Evolutionary conservation across 2,329 filamentous ascomycete genomes (phyloP), one percentile per base, ranked within the genome.

Genomic region (Fusarium euwallaceae): DNA sequence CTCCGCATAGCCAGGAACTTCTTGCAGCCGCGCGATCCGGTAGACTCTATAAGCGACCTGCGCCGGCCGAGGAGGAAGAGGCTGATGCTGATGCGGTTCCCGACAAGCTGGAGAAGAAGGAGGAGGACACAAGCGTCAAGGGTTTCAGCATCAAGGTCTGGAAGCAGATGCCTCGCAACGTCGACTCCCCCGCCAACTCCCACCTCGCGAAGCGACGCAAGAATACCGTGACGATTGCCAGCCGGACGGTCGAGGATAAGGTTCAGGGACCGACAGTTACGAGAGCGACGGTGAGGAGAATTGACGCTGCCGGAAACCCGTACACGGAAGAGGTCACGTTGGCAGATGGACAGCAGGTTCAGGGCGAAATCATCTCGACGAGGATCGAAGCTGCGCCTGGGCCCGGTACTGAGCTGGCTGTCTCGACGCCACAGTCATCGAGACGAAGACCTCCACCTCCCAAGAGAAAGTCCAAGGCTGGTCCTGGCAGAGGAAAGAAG

Each of bases 311-410:
- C 1, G 95, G 95, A 27, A 96, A 96, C 77, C 89, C 94, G 11
- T 94, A 94, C 70, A 92, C 96, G 2, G 95, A 97, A 81, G 94
- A 97, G 78, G 91, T 97, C 9, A 93, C 94, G 22, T 88, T 97
- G 5, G 90, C 91, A 6, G 93, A 96, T 67, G 95, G 95, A 1
- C 93, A 97, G 80, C 86, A 87, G 6, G 89, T 97, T 1, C 93
- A 96, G 73, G 95, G 95, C 66, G 95, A 98, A 80, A 92, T 98
- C 61, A 90, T 94, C 68, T 87, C 89, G 0, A 90, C 88, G 2
- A 87, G 87, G 8, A 84, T 90, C 17, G 86, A 91, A 39, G 83
- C 87, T 0, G 87, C 88, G 3, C 72, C 70, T 22, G 63, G 22
- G 34, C 36, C 64, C 22, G 87, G 87, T 1, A 87, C 89, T n/a